Conservation (phyloP, 2,329 filamentous ascomycete genomes). For the Alternaria viburni region DNA sequence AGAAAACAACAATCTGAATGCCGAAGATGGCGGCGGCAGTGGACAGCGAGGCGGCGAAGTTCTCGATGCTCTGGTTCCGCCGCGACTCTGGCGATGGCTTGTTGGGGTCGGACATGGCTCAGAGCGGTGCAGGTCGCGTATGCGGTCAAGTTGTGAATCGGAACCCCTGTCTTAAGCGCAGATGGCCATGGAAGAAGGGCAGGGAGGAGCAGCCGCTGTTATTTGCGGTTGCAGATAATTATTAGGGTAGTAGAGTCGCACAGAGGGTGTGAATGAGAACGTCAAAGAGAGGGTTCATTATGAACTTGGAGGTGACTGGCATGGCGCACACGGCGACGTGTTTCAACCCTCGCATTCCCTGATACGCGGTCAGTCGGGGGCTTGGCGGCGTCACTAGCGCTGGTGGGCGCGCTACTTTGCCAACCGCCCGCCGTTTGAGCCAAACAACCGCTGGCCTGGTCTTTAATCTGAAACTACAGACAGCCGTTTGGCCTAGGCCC, state of each 20-base stretch:
- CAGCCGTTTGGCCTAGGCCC: not conserved
- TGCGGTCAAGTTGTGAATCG: slow-evolving; percentile 1
- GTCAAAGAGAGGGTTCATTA: slow-evolving; percentile 7
- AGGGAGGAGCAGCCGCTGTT: slow-evolving; percentile 1
- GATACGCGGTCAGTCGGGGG: slow-evolving; percentile 6
- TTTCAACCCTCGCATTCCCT: slow-evolving; percentile 22
- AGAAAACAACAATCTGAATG: slow-evolving; percentile 41
- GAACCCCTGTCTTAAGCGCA: slow-evolving; percentile 11
- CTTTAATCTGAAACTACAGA: not conserved
- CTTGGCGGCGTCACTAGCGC: slow-evolving; percentile 22
- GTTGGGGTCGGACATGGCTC: slow-evolving; percentile 11
- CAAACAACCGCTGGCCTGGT: slow-evolving; percentile 7
- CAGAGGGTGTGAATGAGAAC: slow-evolving; percentile 3
- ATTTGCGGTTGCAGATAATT: not conserved
- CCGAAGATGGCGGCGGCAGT: slow-evolving; percentile 46
- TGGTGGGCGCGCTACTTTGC: not conserved
- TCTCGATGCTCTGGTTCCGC: slow-evolving; percentile 45
- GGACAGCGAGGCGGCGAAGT: slow-evolving; percentile 46
- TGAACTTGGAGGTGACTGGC: slow-evolving; percentile 10
- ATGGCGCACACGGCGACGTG: slow-evolving; percentile 7
- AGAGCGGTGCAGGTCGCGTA: slow-evolving; percentile 4
- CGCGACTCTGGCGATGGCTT: slow-evolving; percentile 1
- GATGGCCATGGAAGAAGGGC: slow-evolving; percentile 10
- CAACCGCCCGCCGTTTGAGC: slow-evolving; percentile 14
- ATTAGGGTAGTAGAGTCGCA: not conserved